Evolutionary conservation across 2,329 filamentous ascomycete species (phyloP).

Genomic region (Celoporthe dispersa): DNA sequence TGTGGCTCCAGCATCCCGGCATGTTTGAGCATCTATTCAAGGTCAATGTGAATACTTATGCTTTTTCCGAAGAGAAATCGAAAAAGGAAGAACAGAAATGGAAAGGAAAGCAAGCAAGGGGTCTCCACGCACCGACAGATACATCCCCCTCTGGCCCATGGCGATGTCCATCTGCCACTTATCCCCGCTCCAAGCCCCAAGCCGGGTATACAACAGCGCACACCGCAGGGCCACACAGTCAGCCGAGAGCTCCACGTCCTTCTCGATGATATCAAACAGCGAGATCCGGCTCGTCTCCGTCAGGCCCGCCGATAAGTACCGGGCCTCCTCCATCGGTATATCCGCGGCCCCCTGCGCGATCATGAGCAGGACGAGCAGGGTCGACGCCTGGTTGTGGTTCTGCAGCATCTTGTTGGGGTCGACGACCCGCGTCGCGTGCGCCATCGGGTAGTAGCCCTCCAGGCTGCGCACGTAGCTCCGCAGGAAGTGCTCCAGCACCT

Average conservation of each 20-base stretch:
- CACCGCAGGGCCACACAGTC: slow-evolving; percentile 68
- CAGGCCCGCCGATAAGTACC: slow-evolving; percentile 67
- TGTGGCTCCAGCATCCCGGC: slow-evolving; percentile 67
- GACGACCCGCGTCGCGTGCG: slow-evolving; percentile 63
- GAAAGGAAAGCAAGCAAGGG: too few species aligned
- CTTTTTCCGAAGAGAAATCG: too few species aligned
- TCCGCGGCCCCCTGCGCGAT: slow-evolving; percentile 71
- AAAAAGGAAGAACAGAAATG: background rate
- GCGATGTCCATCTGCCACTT: slow-evolving; percentile 80
- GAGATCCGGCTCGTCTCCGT: slow-evolving; percentile 75
- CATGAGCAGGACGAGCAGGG: slow-evolving; percentile 71
- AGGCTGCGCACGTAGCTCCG: slow-evolving; percentile 69
- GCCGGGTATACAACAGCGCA: slow-evolving; percentile 68
- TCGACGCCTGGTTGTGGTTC: slow-evolving; percentile 65
- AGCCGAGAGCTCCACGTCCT: slow-evolving; percentile 69
- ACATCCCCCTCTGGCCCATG: slow-evolving; percentile 76
- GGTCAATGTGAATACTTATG: too few species aligned
- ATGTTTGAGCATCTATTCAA: slow-evolving; percentile 66
- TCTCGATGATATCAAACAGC: slow-evolving; percentile 73
- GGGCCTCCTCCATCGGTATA: slow-evolving; percentile 67
- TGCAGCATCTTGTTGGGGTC: slow-evolving; percentile 71
- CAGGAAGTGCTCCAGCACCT: slow-evolving; percentile 70
- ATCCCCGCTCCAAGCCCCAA: slow-evolving; percentile 75
- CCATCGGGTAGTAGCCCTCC: slow-evolving; percentile 68
- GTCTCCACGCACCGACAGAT: slow-evolving; percentile 57